A percentile compares a stretch with the other conserved stretches of the same genome.
phyloP scores from a whole-genome alignment of 768 basidiomycete genomes.

The Psilocybe subaeruginosa region DNA sequence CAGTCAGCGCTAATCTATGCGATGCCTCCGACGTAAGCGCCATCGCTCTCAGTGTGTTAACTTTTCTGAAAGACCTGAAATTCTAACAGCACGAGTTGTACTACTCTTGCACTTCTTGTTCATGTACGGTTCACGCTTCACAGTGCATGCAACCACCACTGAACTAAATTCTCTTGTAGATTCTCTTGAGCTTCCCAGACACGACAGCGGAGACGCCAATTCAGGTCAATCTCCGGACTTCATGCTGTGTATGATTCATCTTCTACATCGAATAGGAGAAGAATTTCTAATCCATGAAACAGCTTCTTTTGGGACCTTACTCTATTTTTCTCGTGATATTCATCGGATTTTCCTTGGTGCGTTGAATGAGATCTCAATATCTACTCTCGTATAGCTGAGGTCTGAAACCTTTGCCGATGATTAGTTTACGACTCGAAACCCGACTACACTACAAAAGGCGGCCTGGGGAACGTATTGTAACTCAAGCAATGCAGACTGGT shows the following conservation, averaged over 20 bases:
- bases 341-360: slow-evolving; percentile 20
- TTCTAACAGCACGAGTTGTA: slow-evolving; percentile 18
- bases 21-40: slow-evolving; percentile 28
- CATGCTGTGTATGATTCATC: slow-evolving; percentile 8
- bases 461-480: slow-evolving; percentile 22
- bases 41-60: background rate
- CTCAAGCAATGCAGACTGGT: slow-evolving; percentile 20
- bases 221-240: slow-evolving; percentile 9
- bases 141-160: background rate
- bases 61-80: background rate
- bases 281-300: background rate
- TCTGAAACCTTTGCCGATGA: too few relatives aligned
- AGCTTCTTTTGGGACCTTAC: slow-evolving; percentile 25
- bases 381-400: too few relatives aligned
- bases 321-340: slow-evolving; percentile 22
- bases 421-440: slow-evolving; percentile 20
- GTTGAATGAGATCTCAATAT: too few relatives aligned
- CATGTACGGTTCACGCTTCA: slow-evolving; percentile 13
- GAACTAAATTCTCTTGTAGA: slow-evolving; percentile 7
- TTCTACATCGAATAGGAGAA: background rate
- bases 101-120: slow-evolving; percentile 25
- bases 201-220: slow-evolving; percentile 11
- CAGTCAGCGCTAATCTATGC: slow-evolving; percentile 38
- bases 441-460: slow-evolving; percentile 14
- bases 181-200: slow-evolving; percentile 21